Evolutionary conservation across 257 asterid genomes (phyloP), one percentile per base, ranked within the genome.

Genomic region (Sherardia arvensis): DNA sequence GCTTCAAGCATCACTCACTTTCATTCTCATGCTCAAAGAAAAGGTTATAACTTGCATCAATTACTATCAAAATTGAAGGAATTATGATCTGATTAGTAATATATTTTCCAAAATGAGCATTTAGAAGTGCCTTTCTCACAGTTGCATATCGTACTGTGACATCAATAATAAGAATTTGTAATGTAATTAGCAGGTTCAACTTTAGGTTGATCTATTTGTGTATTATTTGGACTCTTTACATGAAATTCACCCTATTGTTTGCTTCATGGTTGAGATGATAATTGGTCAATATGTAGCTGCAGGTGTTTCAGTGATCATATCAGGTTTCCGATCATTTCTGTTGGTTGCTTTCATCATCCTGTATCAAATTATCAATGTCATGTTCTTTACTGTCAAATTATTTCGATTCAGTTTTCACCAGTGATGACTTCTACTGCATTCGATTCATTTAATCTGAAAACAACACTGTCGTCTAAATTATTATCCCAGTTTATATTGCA

Each of bases 11-110:
- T 45, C 66, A 64, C 45, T 80, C 88, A 0, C 57, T 65, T 36
- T 55, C 85, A 18, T 79, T 78, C 71, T 75, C 89, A 5, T 66
- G 69, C 71, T 79, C 85, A 18, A 85, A 76, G 21, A 85, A 76
- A 82, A 80, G 86, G 84, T 74, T 69, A 66, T 25, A 43, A 15
- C 1, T 43, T 43, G 49, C 38, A 32, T 53, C 18, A 38, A 1
- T 38, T 12, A 64, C n/a, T n/a, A n/a, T 55, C 59, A 23, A 10
- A 8, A 28, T 55, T 43, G n/a, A 22, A 23, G 54, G 47, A 26
- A 20, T 49, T 5, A 48, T 38, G 45, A 66, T 66, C 40, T 67
- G 59, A 53, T 14, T 22, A 22, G 5, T 21, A 63, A 8, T 32
- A 32, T 32, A 32, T 4, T 4, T 32, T 5, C 7, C 7, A 1